Base-by-base conservation (phyloP, 2,329 filamentous ascomycete species). In the Trichoderma atrobrunneum region DNA sequence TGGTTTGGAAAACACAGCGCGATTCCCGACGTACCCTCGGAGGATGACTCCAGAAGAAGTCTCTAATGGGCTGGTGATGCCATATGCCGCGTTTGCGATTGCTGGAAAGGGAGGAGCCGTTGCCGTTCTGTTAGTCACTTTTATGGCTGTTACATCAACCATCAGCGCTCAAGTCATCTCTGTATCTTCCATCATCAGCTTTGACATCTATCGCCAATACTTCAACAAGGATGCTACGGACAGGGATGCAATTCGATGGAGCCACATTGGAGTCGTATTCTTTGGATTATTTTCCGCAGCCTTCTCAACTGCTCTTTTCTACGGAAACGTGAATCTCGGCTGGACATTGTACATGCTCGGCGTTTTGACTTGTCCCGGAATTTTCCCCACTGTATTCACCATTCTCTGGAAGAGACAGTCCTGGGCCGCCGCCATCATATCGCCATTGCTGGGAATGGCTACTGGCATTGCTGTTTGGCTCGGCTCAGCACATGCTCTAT, bases 71-170 rank as follows among this genome's bases (percentile, higher is more conserved):
- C 83, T 94, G 0, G 91, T 93, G 0, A 82, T 93, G 3, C 91
- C 92, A 0, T 90, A 92, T 72, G 91, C 90, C 2, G 90, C 92
- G 0, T 88, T 92, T 30, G 90, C 91, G 2, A 80, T 93, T 32
- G 86, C 92, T 2, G 92, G 92, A 0, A 90, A 89, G 74, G 91
- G 91, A 10, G 92, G 92, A 61, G 91, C 91, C 0, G 89, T 87
- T 1, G 91, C 90, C 0, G 89, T 91, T 1, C 83, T 93, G 0
- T 81, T 94, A 5, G 86, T 93, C 69, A 88, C 91, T 12, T 93
- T 93, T 83, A 93, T 93, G 91, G 92, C 91, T 2, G 90, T 93
- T n/a, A 93, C 91, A 1, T 87, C 84, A 0, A 87, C 85, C 0
- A 81, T 86, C 2, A 86, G 84, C 0, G 85, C 86, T 0, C 85